Evolutionary conservation across 2,329 filamentous ascomycete genomes (phyloP).

Genomic region (Chaetomiaceae sp.): DNA sequence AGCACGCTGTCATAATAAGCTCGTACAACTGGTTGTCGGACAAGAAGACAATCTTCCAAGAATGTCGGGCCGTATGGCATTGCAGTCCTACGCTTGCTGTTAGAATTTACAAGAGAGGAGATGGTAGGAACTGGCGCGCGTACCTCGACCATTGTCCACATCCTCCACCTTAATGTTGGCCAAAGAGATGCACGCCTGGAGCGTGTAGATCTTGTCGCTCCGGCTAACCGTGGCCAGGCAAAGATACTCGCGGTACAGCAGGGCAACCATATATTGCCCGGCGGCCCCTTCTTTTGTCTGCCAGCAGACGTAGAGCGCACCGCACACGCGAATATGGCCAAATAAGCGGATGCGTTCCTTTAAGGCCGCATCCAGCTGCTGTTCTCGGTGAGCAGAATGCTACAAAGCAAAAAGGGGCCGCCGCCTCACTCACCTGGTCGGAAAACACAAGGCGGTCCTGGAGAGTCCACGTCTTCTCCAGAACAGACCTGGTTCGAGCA

Average conservation of each 20-base stretch:
- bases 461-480: conserved; percentile 79
- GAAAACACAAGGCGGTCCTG: conserved; percentile 76
- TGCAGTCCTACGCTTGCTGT: conserved; percentile 61
- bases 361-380: conserved; percentile 49
- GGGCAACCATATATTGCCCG: conserved; percentile 78
- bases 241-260: conserved; percentile 76
- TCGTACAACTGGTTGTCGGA: conserved; percentile 73
- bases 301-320: conserved; percentile 78
- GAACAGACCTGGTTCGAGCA: conserved; percentile 58
- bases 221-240: conserved; percentile 67
- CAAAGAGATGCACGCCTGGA: conserved; percentile 69
- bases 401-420: background rate
- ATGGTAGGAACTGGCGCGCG: conserved; percentile 21
- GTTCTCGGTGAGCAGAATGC: conserved; percentile 20
- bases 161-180: conserved; percentile 63
- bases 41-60: conserved; percentile 89
- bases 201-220: conserved; percentile 62
- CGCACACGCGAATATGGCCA: conserved; percentile 76
- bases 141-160: conserved; percentile 70
- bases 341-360: conserved; percentile 70
- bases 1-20: conserved; percentile 81
- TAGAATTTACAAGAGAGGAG: conserved; percentile 2
- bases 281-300: conserved; percentile 62
- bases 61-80: conserved; percentile 79
- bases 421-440: conserved; percentile 52